Evolutionary conservation across 2,329 filamentous ascomycete species (phyloP), one percentile per base, ranked within the genome.

Genomic region (Nemania diffusa): DNA sequence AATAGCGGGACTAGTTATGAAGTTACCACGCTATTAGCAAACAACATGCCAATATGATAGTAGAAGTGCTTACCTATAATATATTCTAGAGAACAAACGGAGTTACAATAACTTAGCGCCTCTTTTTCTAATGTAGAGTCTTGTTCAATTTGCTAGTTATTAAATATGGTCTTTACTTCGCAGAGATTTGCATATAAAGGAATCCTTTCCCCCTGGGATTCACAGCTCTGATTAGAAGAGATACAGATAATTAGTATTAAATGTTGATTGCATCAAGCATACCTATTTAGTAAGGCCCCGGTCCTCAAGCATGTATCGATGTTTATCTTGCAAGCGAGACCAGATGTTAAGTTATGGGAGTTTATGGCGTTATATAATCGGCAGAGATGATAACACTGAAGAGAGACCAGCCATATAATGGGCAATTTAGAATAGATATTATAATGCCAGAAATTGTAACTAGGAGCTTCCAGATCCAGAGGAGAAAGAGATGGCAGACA

Each of bases 1-100:
- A n/a, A 20, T 24, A 34, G 24, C 24, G 40, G 44, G 42, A 7
- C 32, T 15, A 1, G n/a, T 44, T 20, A 9, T 44, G 40, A 44
- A 44, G 17, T 44, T 20, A 4, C 17, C 3, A 32, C 24, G 27
- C 2, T 26, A 57, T 65, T 29, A 65, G 63, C 44, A 8, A n/a
- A 27, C 6, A 17, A 44, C 5, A 2, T 17, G 1, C 6, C 11
- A 42, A 42, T 56, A 8, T 15, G n/a, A 27, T 3, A 56, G 8
- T 1, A 51, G 24, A 50, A 24, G 9, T 5, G 6, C 37, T 1
- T 50, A 42, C 20, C 17, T 27, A 15, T 13, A 11, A 37, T 24
- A 4, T 13, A 34, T 46, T 24, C 4, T 13, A 46, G 34, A 5
- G 32, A 20, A n/a, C 7, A 22, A 27, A 37, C 44, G 9, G n/a